These are phyloP conservation scores for Fusarium solani-melongenae DNA, from an alignment of 2,329 filamentous ascomycete species.

Conservation along the genomic window DNA sequence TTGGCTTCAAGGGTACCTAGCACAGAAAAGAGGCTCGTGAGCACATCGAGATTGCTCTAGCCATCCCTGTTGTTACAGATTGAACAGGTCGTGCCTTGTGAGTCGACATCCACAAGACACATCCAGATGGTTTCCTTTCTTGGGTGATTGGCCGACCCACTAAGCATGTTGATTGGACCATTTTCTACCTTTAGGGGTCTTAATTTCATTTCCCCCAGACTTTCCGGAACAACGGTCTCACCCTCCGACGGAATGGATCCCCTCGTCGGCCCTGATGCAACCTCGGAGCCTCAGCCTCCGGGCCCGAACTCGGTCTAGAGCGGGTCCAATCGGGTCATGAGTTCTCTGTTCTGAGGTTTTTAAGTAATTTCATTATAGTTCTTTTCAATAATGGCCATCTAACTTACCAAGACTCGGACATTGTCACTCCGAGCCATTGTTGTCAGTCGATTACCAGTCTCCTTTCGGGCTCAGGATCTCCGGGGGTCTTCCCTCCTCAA, in stretches of 20 bases:
- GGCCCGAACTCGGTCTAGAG: slow-evolving; percentile 13
- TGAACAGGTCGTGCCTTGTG: background rate
- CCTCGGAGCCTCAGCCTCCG: slow-evolving; percentile 27
- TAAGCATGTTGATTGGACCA: background rate
- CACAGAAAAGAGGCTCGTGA: background rate
- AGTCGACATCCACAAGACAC: background rate
- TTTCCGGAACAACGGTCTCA: slow-evolving; percentile 20
- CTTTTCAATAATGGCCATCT: background rate
- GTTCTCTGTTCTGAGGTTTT: background rate
- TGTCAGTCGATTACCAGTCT: background rate
- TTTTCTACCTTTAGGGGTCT: background rate
- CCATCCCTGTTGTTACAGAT: background rate
- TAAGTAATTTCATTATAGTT: background rate
- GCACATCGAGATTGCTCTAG: background rate
- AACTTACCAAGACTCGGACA: background rate
- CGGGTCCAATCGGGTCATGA: background rate
- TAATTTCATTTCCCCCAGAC: background rate
- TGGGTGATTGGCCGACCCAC: background rate
- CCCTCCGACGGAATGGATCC: slow-evolving; percentile 6
- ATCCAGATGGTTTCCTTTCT: background rate
- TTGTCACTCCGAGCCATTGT: background rate
- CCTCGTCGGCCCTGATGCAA: slow-evolving; percentile 6
- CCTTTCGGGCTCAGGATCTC: background rate
- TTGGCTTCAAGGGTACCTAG: background rate
- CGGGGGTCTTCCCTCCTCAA: background rate